A percentile compares a stretch with the other conserved stretches of the same genome.
These are phyloP conservation scores for Allium sativum DNA, from an alignment of 106 monocot genomes.

Conservation along the genomic window DNA sequence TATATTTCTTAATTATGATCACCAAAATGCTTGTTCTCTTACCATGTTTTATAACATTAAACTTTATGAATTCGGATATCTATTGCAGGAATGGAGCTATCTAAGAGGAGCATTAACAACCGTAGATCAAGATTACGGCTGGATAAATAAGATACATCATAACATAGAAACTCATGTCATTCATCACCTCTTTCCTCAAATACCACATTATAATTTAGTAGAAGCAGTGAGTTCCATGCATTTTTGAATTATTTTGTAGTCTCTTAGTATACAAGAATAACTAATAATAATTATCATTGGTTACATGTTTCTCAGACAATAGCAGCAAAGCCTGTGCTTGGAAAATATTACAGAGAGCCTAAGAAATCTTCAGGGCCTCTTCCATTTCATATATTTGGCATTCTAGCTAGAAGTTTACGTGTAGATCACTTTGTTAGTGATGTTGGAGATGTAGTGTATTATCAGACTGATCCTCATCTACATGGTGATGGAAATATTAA, in stretches of 20 bases:
- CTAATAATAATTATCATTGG: background rate
- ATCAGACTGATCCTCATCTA: slow-evolving; percentile 39
- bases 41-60: too few species aligned
- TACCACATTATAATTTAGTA: slow-evolving; percentile 53
- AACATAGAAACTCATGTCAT: slow-evolving; percentile 58
- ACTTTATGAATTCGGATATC: background rate
- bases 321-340: slow-evolving; percentile 42
- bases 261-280: too few species aligned
- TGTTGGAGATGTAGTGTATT: slow-evolving; percentile 42
- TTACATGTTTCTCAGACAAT: slow-evolving; percentile 23
- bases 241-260: background rate
- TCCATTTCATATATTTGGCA: slow-evolving; percentile 34
- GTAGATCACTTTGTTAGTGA: slow-evolving; percentile 41
- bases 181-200: slow-evolving; percentile 61
- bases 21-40: too few species aligned
- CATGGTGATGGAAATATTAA: background rate
- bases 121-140: slow-evolving; percentile 55
- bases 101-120: slow-evolving; percentile 49
- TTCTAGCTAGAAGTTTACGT: slow-evolving; percentile 32
- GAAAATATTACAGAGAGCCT: slow-evolving; percentile 54
- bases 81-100: slow-evolving; percentile 46
- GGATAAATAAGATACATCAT: slow-evolving; percentile 61
- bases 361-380: slow-evolving; percentile 30
- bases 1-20: too few species aligned
- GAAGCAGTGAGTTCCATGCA: slow-evolving; percentile 35